Base-by-base conservation (phyloP, 2,329 filamentous ascomycete genomes). In the Sporothrix brasiliensis region DNA sequence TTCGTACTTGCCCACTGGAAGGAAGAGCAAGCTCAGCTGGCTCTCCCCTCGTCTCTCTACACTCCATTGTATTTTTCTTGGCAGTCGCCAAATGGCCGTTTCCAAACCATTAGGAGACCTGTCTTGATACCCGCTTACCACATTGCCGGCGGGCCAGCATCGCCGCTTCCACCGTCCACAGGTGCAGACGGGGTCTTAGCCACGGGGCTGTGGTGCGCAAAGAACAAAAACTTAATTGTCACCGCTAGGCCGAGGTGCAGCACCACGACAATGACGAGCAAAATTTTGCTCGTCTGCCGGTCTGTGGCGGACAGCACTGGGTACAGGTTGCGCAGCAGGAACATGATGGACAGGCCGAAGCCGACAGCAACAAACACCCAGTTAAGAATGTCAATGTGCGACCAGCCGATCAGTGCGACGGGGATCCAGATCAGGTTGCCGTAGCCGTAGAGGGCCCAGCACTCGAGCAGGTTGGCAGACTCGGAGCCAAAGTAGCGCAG, bases 391-490 rank as follows among this genome's bases (percentile, higher is more conserved):
- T 88, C 89, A 75, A 97, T 83, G 68, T 91, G 91, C 74, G 91
- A 94, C 92, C 94, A 97, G 78, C 91, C 93, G 75, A 97, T 92
- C 73, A 97, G 82, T 63, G 95, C 94, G 56, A 99, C 94, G 2
- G 91, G 92, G 76, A 99, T 94, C 95, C 95, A 99, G 77, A 99
- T 92, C 77, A 99, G 84, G 82, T 99, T 99, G 70, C 91, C 88
- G 83, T 99, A 99, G 69, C 95, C 95, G 80, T 98, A 99, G 49
- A 99, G 84, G 72, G 93, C 92, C 89, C 92, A 94, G 84, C 93
- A 97, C 83, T 99, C 95, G 75, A 99, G 87, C 72, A 99, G 83
- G 80, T 97, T 97, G 73, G 94, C 94, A 70, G 89, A 92, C 79
- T 97, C 93, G 80, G 92, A 95, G 70, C 94, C 94, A 81, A 97